Conservation (phyloP, 192 early-diverging fungal genomes). For the Chytriomyces sp. region DNA sequence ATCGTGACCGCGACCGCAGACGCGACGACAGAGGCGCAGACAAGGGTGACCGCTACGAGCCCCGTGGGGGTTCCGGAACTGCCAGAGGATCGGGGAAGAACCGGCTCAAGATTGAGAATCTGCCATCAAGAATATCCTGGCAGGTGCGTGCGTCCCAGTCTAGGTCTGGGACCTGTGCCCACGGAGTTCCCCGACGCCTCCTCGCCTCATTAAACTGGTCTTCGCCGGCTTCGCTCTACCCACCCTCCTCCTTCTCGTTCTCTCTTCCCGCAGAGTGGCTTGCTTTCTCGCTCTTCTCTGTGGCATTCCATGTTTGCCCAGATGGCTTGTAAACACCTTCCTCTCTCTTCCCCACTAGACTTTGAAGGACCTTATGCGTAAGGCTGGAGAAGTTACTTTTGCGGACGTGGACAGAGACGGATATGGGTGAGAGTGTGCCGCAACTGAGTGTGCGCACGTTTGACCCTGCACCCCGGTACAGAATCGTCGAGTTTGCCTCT, state of each 20-base stretch:
- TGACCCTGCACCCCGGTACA: slow-evolving; percentile 32
- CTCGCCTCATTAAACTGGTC: background rate
- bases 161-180: background rate
- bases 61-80: too few species aligned
- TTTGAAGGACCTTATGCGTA: slow-evolving; percentile 94
- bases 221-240: too few species aligned
- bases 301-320: background rate
- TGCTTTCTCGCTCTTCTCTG: background rate
- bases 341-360: slow-evolving; percentile 66
- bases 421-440: slow-evolving; percentile 64
- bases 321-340: background rate
- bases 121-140: slow-evolving; percentile 36
- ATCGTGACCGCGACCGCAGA: slow-evolving; percentile 24
- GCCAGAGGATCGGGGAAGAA: slow-evolving; percentile 12
- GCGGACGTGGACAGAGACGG: slow-evolving; percentile 86
- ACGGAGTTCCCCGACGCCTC: background rate
- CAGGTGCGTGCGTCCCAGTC: slow-evolving; percentile 35
- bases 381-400: slow-evolving; percentile 92
- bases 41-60: background rate
- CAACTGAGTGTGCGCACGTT: background rate
- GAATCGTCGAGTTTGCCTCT: slow-evolving; percentile 88
- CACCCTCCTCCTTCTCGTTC: background rate
- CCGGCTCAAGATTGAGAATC: slow-evolving; percentile 20
- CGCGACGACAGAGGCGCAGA: slow-evolving; percentile 28
- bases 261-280: background rate